These are phyloP conservation scores for Yarrowia divulgata DNA, from an alignment of 805 yeast species.

Conservation along the genomic window DNA sequence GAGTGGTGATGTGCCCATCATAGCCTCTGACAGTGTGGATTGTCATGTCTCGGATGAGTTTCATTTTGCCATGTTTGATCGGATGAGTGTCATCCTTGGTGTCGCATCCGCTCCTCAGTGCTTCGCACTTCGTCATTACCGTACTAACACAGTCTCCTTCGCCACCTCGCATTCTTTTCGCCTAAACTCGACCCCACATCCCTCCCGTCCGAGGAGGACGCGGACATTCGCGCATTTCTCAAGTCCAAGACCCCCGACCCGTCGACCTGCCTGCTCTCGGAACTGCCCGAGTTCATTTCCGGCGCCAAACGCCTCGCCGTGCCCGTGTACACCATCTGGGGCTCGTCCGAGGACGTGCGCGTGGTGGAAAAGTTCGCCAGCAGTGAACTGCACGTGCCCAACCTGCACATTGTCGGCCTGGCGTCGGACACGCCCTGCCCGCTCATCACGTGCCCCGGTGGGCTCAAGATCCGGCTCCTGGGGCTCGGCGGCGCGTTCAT, in stretches of 20 bases:
- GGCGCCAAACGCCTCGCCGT: conserved; percentile 56
- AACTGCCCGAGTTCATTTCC: conserved; percentile 57
- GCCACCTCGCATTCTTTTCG: conserved; percentile 72
- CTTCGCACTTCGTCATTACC: too few species aligned
- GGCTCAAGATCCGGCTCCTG: conserved; percentile 60
- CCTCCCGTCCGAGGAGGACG: conserved; percentile 60
- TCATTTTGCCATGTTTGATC: too few species aligned
- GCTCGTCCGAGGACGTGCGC: conserved; percentile 75
- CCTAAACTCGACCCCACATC: conserved; percentile 60
- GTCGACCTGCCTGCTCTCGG: conserved; percentile 53
- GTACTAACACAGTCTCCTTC: conserved; percentile 47
- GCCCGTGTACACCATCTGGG: conserved; percentile 81
- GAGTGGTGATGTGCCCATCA: too few species aligned
- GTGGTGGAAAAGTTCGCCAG: conserved; percentile 68
- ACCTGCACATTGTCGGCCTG: conserved; percentile 70
- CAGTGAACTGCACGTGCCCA: conserved; percentile 62
- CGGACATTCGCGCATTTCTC: conserved; percentile 54
- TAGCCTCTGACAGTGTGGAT: too few species aligned
- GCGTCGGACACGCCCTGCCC: conserved; percentile 52
- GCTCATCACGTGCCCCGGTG: conserved; percentile 55
- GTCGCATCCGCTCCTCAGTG: too few species aligned
- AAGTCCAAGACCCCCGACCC: conserved; percentile 54
- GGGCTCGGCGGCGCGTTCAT: conserved; percentile 79
- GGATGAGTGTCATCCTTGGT: too few species aligned
- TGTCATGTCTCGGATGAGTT: too few species aligned